phyloP scores from a whole-genome alignment of 352 stramenopile species.

The Stramenopiles sp. region DNA sequence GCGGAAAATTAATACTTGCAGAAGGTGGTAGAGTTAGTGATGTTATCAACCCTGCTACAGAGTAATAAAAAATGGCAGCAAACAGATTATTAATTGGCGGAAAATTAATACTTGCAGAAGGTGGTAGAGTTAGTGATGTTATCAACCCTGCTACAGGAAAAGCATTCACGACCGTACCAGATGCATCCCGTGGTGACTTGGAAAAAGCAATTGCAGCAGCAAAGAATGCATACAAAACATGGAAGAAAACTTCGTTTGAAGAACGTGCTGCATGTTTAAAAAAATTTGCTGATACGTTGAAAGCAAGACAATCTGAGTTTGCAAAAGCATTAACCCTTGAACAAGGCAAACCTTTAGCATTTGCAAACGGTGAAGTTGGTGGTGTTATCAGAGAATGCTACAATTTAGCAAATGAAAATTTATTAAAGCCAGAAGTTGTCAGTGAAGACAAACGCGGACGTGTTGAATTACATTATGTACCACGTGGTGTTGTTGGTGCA shows the following conservation, averaged over 20 bases:
- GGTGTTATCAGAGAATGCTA: background rate
- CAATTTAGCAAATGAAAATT: background rate
- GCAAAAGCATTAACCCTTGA: background rate
- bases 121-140: background rate
- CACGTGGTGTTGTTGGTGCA: constrained; percentile 13
- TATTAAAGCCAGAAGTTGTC: background rate
- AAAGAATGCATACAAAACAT: background rate
- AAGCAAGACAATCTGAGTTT: background rate
- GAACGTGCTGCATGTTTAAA: background rate
- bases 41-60: constrained; percentile 4
- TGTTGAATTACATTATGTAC: constrained; percentile 11
- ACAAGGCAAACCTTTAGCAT: background rate
- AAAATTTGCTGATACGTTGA: background rate
- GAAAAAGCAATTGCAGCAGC: background rate
- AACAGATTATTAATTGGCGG: background rate
- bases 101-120: background rate
- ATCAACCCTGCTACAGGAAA: background rate
- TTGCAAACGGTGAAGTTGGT: background rate
- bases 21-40: background rate
- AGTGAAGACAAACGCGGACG: background rate
- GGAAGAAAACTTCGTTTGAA: background rate
- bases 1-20: background rate
- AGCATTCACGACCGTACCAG: background rate
- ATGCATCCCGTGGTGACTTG: background rate
- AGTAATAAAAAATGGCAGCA: background rate